Base-by-base conservation (phyloP, 805 yeast genomes). In the Kodamaea nitidulidarum region DNA sequence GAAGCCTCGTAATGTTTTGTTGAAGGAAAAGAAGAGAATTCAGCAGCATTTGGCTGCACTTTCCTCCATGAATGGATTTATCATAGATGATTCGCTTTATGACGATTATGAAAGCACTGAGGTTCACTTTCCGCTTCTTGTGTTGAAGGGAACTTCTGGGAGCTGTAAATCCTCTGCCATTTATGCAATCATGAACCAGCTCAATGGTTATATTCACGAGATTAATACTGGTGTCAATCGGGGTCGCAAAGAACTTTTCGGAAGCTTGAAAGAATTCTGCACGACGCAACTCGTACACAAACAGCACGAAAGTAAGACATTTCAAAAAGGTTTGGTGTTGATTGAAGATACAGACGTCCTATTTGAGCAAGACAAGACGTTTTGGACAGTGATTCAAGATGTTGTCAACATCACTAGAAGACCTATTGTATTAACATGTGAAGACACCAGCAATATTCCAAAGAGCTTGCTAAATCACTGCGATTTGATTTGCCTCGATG, bases 331-430 rank as follows among this genome's bases (percentile, higher is more conserved):
- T 6, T 64, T 88, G 4, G 80, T 93, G 3, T 59, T 93, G 24
- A 69, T 91, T 41, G 96, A 90, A 49, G 96, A 91, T 51, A 90
- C 85, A 29, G 96, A 91, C 55, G 67, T 86, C 8, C 56, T 90
- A 14, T 87, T 83, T 51, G 87, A 78, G 39, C 78, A 75, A 22
- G 98, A 93, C 51, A 77, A 75, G 41, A 78, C 79, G 2, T 90
- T 91, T 54, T 93, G 97, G 96, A 53, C 70, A 1, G 78, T 82
- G 2, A 70, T 88, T 2, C 75, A 73, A 33, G 81, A 77, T 35
- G 68, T 86, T 10, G 58, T 88, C 28, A 67, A 69, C 26, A 70
- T 74, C 12, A 72, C 87, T 0, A 67, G 86, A 47, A 63, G 90
- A 39, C 95, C 95, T 0, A 71, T 87, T 0, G 70, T 85, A 1